Percentiles rank a stretch among this genome's conserved stretches.
Conservation (phyloP, 495 filamentous ascomycete genomes). For the Tuber calosporum region DNA sequence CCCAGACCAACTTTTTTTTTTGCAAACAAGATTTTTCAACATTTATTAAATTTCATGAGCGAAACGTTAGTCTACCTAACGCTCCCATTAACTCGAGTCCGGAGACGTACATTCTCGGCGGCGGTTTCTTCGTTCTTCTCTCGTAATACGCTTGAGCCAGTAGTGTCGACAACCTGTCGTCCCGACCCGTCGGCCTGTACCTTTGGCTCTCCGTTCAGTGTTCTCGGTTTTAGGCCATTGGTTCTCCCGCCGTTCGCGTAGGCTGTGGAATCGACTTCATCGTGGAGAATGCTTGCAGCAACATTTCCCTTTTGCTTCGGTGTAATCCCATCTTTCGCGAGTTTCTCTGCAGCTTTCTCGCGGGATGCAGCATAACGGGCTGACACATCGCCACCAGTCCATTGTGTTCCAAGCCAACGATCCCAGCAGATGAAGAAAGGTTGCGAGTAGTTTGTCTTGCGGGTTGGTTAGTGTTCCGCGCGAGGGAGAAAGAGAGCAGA, state of each 20-base stretch:
- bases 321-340: constrained; percentile 9
- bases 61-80: not conserved
- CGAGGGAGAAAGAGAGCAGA: not conserved
- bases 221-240: constrained; percentile 23
- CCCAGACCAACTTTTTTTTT: not conserved
- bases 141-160: constrained; percentile 9
- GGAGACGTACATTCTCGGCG: not conserved
- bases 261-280: constrained; percentile 12
- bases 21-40: not conserved
- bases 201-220: constrained; percentile 18
- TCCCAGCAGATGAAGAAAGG: constrained; percentile 89
- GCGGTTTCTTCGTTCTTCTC: constrained; percentile 14
- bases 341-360: constrained; percentile 28
- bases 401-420: constrained; percentile 61
- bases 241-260: constrained; percentile 17
- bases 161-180: constrained; percentile 8
- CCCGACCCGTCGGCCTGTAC: constrained; percentile 19
- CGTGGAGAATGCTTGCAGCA: not conserved
- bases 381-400: constrained; percentile 52
- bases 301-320: constrained; percentile 20
- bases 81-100: not conserved
- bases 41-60: not conserved
- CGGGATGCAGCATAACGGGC: constrained; percentile 35
- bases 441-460: constrained; percentile 58
- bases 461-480: constrained; percentile 15